Evolutionary conservation across 768 basidiomycete genomes (phyloP).

Genomic region (Imleria badia): DNA sequence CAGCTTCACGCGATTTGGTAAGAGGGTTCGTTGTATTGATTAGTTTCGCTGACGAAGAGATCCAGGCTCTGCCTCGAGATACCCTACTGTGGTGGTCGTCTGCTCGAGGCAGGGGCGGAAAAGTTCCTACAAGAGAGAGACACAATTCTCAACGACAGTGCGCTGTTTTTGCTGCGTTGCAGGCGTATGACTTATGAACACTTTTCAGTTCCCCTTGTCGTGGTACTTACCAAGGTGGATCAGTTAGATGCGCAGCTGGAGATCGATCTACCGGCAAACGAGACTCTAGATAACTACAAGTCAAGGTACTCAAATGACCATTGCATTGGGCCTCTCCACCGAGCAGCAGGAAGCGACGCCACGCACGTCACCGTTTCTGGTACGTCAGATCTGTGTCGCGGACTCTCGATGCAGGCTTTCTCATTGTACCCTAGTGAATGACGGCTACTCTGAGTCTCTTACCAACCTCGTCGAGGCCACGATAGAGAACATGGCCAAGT

Average conservation of each 20-base stretch:
- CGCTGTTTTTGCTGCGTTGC: background rate
- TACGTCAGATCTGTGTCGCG: background rate
- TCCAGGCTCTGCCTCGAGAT: slow-evolving; percentile 18
- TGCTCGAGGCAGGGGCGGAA: slow-evolving; percentile 15
- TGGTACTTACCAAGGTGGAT: slow-evolving; percentile 19
- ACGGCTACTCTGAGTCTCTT: slow-evolving; percentile 5
- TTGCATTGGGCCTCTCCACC: slow-evolving; percentile 2
- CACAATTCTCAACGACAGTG: slow-evolving; percentile 7
- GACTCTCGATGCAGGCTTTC: background rate
- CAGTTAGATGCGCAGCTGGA: slow-evolving; percentile 1
- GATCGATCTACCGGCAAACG: background rate
- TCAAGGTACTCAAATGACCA: background rate
- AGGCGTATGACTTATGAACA: background rate
- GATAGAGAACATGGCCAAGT: background rate
- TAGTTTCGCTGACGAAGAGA: background rate
- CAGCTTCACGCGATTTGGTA: slow-evolving; percentile 18
- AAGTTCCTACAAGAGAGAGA: slow-evolving; percentile 4
- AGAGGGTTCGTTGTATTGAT: background rate
- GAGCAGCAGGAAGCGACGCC: slow-evolving; percentile 1
- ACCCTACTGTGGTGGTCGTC: slow-evolving; percentile 13
- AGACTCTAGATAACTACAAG: background rate
- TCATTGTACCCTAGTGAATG: slow-evolving; percentile 1
- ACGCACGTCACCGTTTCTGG: slow-evolving; percentile 6
- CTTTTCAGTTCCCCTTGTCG: slow-evolving; percentile 8
- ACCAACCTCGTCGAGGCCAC: background rate